phyloP scores from a whole-genome alignment of 257 asterid species.

The Ballota nigra region DNA sequence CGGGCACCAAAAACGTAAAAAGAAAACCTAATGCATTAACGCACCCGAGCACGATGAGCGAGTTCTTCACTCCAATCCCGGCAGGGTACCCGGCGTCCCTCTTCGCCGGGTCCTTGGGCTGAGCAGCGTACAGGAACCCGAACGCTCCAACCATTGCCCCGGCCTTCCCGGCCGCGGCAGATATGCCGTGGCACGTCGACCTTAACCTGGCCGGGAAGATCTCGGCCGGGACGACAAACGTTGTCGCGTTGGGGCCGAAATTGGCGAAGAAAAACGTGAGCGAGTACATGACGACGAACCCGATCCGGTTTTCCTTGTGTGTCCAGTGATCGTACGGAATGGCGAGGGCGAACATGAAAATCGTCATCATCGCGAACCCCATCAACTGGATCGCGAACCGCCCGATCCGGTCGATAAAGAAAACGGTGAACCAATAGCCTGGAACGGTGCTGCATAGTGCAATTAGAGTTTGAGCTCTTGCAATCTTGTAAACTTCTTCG shows the following conservation, averaged over 20 bases:
- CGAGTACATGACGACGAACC: constrained; percentile 50
- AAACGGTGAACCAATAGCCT: constrained; percentile 61
- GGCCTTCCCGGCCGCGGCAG: constrained; percentile 59
- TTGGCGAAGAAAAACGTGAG: constrained; percentile 58
- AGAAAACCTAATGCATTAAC: constrained; percentile 40
- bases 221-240: constrained; percentile 62
- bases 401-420: constrained; percentile 48
- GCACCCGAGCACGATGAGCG: constrained; percentile 48
- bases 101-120: constrained; percentile 35
- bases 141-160: constrained; percentile 62
- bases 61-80: constrained; percentile 48
- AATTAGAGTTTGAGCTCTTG: constrained; percentile 53
- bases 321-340: constrained; percentile 59
- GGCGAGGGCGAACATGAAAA: constrained; percentile 54
- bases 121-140: constrained; percentile 59
- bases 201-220: constrained; percentile 57
- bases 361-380: constrained; percentile 59
- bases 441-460: constrained; percentile 61
- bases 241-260: constrained; percentile 58
- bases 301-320: constrained; percentile 38
- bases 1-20: constrained; percentile 59
- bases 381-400: constrained; percentile 46
- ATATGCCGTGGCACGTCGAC: constrained; percentile 62
- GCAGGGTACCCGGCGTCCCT: constrained; percentile 48
- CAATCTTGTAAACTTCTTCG: constrained; percentile 48